Evolutionary conservation across 2,329 filamentous ascomycete genomes (phyloP).

Genomic region (Pezicula rhizophila): DNA sequence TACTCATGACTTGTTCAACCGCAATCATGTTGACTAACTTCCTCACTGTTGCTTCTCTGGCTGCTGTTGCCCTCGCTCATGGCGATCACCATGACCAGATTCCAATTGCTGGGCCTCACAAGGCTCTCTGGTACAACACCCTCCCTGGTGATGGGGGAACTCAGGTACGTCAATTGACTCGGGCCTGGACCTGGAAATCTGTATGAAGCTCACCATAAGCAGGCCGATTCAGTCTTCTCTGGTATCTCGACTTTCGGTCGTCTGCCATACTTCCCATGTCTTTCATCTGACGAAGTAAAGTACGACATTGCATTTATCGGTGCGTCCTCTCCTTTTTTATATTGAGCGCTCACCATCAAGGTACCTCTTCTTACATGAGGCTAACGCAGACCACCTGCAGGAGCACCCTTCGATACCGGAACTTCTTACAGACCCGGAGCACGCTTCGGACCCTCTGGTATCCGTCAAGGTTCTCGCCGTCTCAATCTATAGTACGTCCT

Average conservation of each 20-base stretch:
- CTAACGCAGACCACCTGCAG: constrained; percentile 31
- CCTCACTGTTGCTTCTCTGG: constrained; percentile 18
- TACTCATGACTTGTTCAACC: neutral
- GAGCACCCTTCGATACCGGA: constrained; percentile 79
- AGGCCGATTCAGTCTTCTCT: constrained; percentile 85
- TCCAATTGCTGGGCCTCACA: constrained; percentile 53
- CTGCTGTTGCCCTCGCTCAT: constrained; percentile 77
- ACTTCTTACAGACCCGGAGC: constrained; percentile 81
- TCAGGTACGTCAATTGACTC: constrained; percentile 47
- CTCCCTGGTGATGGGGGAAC: constrained; percentile 79
- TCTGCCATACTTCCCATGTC: constrained; percentile 70
- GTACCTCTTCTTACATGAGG: constrained; percentile 5
- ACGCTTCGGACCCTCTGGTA: constrained; percentile 77
- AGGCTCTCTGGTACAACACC: constrained; percentile 75
- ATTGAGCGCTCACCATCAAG: constrained; percentile 4
- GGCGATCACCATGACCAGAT: constrained; percentile 67
- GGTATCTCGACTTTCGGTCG: constrained; percentile 83
- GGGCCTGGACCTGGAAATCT: neutral
- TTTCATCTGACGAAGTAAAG: constrained; percentile 61
- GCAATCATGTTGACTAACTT: constrained; percentile 22
- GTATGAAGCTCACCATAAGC: constrained; percentile 10
- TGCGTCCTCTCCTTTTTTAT: constrained; percentile 28
- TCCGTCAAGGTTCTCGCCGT: constrained; percentile 78
- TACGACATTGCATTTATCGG: constrained; percentile 86
- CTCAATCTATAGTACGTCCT: constrained; percentile 76